Percentiles rank a stretch among this genome's conserved stretches.
Evolutionary conservation across 2,329 filamentous ascomycete species (phyloP).

Genomic region (Eurotiales sp.): DNA sequence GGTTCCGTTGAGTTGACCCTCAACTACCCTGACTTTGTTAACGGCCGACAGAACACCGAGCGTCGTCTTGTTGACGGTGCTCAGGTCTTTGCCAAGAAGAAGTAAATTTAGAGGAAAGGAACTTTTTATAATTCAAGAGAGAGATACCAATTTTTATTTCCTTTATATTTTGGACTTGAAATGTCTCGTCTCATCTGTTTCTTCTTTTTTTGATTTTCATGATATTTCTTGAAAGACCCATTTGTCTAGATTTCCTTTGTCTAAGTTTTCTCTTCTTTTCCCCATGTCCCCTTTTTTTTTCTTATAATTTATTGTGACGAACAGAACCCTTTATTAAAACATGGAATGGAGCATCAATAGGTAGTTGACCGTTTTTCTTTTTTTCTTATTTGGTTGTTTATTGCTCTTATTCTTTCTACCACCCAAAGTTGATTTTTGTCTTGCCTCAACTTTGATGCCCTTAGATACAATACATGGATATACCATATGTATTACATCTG

Average conservation of each 20-base stretch:
- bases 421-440: too few relatives aligned
- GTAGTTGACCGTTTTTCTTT: neutral
- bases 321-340: constrained; percentile 1
- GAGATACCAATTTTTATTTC: constrained; percentile 4
- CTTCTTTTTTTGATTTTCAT: neutral
- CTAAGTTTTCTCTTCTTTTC: neutral
- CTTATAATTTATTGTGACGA: constrained; percentile 6
- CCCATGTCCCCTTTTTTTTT: neutral
- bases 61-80: constrained; percentile 60
- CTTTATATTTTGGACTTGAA: constrained; percentile 4
- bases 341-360: constrained; percentile 10
- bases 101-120: constrained; percentile 9
- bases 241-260: neutral
- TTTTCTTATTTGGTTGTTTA: neutral
- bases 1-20: constrained; percentile 87
- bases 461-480: constrained; percentile 11
- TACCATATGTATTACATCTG: neutral
- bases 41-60: constrained; percentile 62
- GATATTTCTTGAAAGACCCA: constrained; percentile 7
- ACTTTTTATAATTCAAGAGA: constrained; percentile 1
- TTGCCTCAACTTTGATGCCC: neutral
- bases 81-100: constrained; percentile 53
- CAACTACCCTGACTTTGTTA: constrained; percentile 97
- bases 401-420: neutral
- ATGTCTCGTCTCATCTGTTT: constrained; percentile 11